Base-by-base conservation (phyloP, 768 basidiomycete species). In the Gyrodon lividus region DNA sequence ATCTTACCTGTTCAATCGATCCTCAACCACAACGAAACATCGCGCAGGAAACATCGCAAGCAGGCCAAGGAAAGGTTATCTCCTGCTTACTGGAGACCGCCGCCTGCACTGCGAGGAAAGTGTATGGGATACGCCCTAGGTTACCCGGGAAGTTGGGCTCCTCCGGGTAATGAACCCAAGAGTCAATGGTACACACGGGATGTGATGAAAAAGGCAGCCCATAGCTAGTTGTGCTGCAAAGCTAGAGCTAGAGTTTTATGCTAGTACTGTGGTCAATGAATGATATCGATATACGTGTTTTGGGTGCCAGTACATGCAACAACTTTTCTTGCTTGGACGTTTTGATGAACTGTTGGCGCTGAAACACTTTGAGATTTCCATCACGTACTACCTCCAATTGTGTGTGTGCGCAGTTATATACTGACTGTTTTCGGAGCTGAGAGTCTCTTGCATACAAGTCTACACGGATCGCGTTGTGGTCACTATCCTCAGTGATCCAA, bases 121-220 rank as follows among this genome's bases (percentile, higher is more conserved):
- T 63, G 65, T 51, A 42, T 62, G 56, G 67, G 69, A 13, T 69
- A 70, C 49, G 67, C 57, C 2, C 28, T 69, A 14, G 67, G 67
- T 0, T 69, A 70, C 55, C 69, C 69, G 20, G 62, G 67, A 34
- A 62, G 50, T 37, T 69, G 64, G 66, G 57, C 52, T 30, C 44
- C 58, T 51, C 20, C 42, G 14, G 41, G 23, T 13, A 16, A 17
- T 37, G 19, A 26, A 16, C 35, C 19, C 19, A 44, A 10, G 9
- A 39, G 54, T 28, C 47, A n/a, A 41, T 46, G 9, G 7, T 70
- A 68, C 43, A 45, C 51, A 6, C 68, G 63, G 26, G 66, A 67
- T 44, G 26, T 42, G 39, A 68, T 68, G 67, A 66, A 57, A 47
- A 59, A 38, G 55, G 68, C 55, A 5, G 47, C 59, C 19, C 20